phyloP scores from a whole-genome alignment of 208 protist genomes.

The Trypanosomatidae sp. region DNA sequence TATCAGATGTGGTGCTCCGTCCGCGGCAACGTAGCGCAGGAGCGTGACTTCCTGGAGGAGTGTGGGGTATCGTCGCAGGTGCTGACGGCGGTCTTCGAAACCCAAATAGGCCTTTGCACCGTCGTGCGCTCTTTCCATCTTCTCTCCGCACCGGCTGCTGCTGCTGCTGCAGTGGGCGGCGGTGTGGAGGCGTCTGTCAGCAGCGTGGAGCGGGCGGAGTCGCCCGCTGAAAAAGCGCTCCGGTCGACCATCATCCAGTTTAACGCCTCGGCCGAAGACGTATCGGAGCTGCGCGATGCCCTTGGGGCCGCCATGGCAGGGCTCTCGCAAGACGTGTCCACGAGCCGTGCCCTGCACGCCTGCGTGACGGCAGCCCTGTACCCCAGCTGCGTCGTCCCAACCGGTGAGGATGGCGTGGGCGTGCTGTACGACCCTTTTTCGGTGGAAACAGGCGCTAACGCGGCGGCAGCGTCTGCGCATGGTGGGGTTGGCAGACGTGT shows the following conservation, averaged over 20 bases:
- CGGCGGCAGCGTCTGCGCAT: not conserved
- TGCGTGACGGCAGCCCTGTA: slow-evolving; percentile 75
- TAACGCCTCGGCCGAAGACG: not conserved
- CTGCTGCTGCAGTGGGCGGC: too few species aligned
- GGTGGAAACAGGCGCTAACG: slow-evolving; percentile 13
- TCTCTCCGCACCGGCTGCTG: not conserved
- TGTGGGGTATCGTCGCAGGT: slow-evolving; percentile 50
- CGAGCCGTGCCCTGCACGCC: slow-evolving; percentile 36
- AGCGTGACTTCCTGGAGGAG: slow-evolving; percentile 54
- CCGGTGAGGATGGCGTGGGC: slow-evolving; percentile 23
- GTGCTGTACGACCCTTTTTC: slow-evolving; percentile 42
- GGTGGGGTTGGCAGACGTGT: slow-evolving; percentile 5
- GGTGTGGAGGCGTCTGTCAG: not conserved
- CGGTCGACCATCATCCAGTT: slow-evolving; percentile 3
- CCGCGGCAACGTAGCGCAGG: slow-evolving; percentile 19
- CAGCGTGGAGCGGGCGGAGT: not conserved
- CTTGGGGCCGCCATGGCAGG: slow-evolving; percentile 29
- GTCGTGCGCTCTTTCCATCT: slow-evolving; percentile 14
- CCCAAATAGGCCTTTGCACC: slow-evolving; percentile 30
- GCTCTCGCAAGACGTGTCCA: slow-evolving; percentile 40
- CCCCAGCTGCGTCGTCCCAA: slow-evolving; percentile 56
- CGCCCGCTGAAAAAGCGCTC: slow-evolving; percentile 14
- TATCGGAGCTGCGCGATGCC: slow-evolving; percentile 4
- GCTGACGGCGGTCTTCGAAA: slow-evolving; percentile 37
- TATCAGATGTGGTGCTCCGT: slow-evolving; percentile 80